Conservation (phyloP, 2,329 filamentous ascomycete species). For the Sarocladiaceae sp. region DNA sequence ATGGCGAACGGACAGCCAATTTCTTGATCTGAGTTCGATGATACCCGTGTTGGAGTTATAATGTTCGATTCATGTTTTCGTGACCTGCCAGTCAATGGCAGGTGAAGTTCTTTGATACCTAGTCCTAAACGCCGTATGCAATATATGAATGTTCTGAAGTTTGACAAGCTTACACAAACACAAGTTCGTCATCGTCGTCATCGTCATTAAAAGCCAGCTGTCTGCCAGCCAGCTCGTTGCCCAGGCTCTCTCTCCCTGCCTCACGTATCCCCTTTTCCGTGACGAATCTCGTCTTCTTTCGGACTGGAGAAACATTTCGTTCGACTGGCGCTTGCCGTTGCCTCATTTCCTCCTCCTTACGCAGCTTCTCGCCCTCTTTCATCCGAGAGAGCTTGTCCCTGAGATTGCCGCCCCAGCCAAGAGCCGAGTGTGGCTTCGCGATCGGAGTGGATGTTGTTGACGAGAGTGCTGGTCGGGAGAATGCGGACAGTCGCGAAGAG, state of each 20-base stretch:
- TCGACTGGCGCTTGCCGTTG: neutral
- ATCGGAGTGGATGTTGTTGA: conserved; percentile 10
- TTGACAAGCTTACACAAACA: conserved; percentile 35
- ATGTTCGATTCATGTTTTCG: no score
- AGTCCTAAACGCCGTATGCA: neutral
- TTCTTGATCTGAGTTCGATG: no score
- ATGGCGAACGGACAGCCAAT: neutral
- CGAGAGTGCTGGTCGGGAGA: conserved; percentile 16
- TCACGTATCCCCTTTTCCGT: conserved; percentile 74
- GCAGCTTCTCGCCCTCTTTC: conserved; percentile 55
- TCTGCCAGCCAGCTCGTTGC: conserved; percentile 39
- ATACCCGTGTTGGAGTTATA: no score
- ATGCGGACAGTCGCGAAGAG: conserved; percentile 24
- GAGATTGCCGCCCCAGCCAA: conserved; percentile 56
- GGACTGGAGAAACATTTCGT: conserved; percentile 36
- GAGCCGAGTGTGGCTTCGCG: conserved; percentile 20
- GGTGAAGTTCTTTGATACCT: neutral
- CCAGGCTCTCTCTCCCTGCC: conserved; percentile 70
- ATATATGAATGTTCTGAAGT: conserved; percentile 12
- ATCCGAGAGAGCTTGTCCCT: conserved; percentile 55
- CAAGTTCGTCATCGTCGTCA: conserved; percentile 49
- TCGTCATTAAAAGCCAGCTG: conserved; percentile 32
- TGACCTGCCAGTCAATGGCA: no score
- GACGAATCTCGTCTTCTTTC: conserved; percentile 76
- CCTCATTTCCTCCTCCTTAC: conserved; percentile 19